Evolutionary conservation across 2,329 filamentous ascomycete genomes (phyloP).

Genomic region (Neurospora sp.): DNA sequence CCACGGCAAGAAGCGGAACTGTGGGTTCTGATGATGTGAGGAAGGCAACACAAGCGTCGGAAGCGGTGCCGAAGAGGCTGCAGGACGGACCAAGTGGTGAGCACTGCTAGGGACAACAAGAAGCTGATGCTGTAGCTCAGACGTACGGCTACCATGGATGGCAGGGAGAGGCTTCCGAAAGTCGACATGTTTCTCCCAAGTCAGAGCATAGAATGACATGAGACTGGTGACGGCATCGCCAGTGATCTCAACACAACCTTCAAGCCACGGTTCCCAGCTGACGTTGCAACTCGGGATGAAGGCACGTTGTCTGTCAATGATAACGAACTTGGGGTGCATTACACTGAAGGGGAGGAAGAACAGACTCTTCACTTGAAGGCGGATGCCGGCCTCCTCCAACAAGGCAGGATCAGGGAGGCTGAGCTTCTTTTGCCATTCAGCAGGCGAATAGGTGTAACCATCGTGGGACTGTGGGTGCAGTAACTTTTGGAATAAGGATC

Average conservation of each 20-base stretch:
- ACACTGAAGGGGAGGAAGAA: constrained; percentile 75
- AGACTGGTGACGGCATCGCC: constrained; percentile 54
- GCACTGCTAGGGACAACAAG: constrained; percentile 14
- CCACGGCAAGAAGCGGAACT: constrained; percentile 51
- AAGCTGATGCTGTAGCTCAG: background rate
- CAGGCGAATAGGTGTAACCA: constrained; percentile 51
- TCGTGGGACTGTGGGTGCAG: constrained; percentile 54
- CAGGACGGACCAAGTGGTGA: constrained; percentile 11
- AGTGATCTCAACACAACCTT: constrained; percentile 59
- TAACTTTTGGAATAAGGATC: constrained; percentile 62
- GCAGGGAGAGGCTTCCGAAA: background rate
- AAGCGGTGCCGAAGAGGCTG: constrained; percentile 15
- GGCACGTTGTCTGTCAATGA: constrained; percentile 57
- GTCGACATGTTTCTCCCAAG: constrained; percentile 46
- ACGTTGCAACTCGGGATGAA: constrained; percentile 75
- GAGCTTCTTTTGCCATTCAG: constrained; percentile 49
- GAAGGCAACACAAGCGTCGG: constrained; percentile 62
- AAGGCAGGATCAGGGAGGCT: constrained; percentile 49
- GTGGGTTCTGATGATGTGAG: constrained; percentile 58
- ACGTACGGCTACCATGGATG: background rate
- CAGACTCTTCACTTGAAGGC: constrained; percentile 63
- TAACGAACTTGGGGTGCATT: constrained; percentile 79
- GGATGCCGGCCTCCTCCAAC: constrained; percentile 47
- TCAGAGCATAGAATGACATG: constrained; percentile 52
- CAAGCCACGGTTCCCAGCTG: constrained; percentile 82